Base-by-base conservation (phyloP, 2,329 filamentous ascomycete species). In the Colletotrichum somersetense region DNA sequence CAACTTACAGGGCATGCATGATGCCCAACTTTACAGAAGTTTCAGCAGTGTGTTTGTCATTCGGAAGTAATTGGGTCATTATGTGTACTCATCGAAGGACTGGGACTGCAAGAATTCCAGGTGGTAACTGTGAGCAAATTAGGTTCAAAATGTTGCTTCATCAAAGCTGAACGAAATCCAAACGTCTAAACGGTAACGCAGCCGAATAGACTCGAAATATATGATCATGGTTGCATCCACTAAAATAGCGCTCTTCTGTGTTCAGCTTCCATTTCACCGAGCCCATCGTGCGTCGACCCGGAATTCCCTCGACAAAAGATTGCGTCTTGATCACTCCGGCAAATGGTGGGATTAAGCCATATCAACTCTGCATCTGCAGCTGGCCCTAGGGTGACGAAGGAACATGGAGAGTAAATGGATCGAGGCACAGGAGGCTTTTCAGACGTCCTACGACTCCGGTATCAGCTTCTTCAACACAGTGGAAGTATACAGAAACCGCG, bases 381-480 rank as follows among this genome's bases (percentile, higher is more conserved):
- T 69, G 33, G 66, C 16, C 35, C 0, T 57, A 42, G 58, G 59
- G 33, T 0, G 52, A 50, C 42, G 38, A 69, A n/a, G 0, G 50
- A 5, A 59, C 42, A 58, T 35, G 52, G 48, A 69, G 61, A 53
- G 59, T 11, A 42, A 58, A 7, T 38, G 44, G 42, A 68, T 58
- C 44, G 52, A 64, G 53, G 63, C 53, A 11, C 61, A 65, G 20
- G 35, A 53, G 33, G 52, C 44, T 20, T 65, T 35, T 26, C 53
- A 59, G 16, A 65, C 53, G 16, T 18, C 53, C 14, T 46, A 53
- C 3, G 35, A 55, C 35, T 46, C 44, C 3, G 61, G 53, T 1
- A 64, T 68, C 23, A 58, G 59, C 61, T 69, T 65, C 44, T 65
- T 65, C 33, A 61, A 58, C 20, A 58, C 53, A 5, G 35, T 35